Base-by-base conservation (phyloP, 176 grass and related monocot species). In the Zoysia pacifica region DNA sequence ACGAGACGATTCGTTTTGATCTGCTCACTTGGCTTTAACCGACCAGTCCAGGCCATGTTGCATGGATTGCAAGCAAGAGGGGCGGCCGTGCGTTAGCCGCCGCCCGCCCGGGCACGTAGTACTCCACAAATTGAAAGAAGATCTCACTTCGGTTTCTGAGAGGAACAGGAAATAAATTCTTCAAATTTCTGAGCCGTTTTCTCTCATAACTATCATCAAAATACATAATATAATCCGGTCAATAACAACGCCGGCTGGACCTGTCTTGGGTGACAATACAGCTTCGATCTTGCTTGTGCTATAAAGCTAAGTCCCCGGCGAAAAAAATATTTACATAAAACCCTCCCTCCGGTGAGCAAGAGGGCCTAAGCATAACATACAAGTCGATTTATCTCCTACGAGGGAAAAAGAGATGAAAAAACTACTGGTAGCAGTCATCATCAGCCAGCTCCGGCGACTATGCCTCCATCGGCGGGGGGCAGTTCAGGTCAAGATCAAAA, bases 401-500 rank as follows among this genome's bases (percentile, higher is more conserved):
- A 40, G 62, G 54, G 41, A 72, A 72, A 35, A 56, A 56, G 9
- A 35, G 35, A 52, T 20, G 28, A 65, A 73, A 4, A 20, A 68
- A 53, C 83, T 62, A 78, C 8, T 41, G 28, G 28, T 28, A 8
- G 9, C 58, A 43, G 76, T 82, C 82, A 62, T 89, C 67, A 72
- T 42, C 82, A 47, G 5, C 67, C 53, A 85, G 35, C 78, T 73
- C 78, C 54, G 70, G 44, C 67, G 62, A 5, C 76, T 87, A 91
- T 2, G 83, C 62, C 76, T 92, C 91, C 38, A 71, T 73, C 49
- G 89, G 89, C 13, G 94, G 94, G 0, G 74, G 94, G 11, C 83
- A 67, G 84, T 97, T 97, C 14, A 97, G 91, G 81, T 97, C 94
- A 45, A 97, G 87, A n/a, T 97, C 83, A 11, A 93, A 87, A 2